These are phyloP conservation scores for Lentinula edodes DNA, from an alignment of 768 basidiomycete genomes.

Conservation along the genomic window DNA sequence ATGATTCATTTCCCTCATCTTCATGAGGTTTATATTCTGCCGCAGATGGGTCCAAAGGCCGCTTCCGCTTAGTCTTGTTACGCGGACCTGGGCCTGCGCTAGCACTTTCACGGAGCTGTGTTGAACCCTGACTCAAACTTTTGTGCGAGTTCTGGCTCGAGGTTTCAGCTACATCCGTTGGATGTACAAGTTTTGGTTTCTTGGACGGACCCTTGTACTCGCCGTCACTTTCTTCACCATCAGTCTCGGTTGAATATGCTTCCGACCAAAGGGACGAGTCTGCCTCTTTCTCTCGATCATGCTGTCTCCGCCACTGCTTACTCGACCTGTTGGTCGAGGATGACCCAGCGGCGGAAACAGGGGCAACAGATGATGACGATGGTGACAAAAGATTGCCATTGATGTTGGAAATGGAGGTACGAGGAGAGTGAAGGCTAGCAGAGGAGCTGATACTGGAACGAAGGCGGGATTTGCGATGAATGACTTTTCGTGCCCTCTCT, in stretches of 20 bases:
- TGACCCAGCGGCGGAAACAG: constrained; percentile 17
- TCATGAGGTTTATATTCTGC: constrained; percentile 5
- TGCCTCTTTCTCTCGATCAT: neutral
- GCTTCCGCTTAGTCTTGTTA: constrained; percentile 3
- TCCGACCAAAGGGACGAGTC: neutral
- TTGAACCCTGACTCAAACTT: neutral
- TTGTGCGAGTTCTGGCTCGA: neutral
- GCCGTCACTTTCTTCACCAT: neutral
- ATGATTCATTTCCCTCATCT: constrained; percentile 7
- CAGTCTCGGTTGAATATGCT: constrained; percentile 3
- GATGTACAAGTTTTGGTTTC: neutral
- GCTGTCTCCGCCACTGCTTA: neutral
- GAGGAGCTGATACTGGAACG: neutral
- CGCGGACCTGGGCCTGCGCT: constrained; percentile 1
- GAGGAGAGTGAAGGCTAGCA: neutral
- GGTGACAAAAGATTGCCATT: constrained; percentile 13
- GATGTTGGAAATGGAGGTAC: neutral
- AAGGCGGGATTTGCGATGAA: constrained; percentile 1
- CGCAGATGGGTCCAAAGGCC: neutral
- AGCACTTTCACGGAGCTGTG: constrained; percentile 2
- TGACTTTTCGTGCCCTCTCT: constrained; percentile 15
- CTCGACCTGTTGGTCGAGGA: constrained; percentile 8
- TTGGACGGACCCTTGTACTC: neutral
- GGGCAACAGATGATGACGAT: constrained; percentile 17
- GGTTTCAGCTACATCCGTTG: neutral